Evolutionary conservation across 257 asterid genomes (phyloP).

Genomic region (Perilla frutescens): DNA sequence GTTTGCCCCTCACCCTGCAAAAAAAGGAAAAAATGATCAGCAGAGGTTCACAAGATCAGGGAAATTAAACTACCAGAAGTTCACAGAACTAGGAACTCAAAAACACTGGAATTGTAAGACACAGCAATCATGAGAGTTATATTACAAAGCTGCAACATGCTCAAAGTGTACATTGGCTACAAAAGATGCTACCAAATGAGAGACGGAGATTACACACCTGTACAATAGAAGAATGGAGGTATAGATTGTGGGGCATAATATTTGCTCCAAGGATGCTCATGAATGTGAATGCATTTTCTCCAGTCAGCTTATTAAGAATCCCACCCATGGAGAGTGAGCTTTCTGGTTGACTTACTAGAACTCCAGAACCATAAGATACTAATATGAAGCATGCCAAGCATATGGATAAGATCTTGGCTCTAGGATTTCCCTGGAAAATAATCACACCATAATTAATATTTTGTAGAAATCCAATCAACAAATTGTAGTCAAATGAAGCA

Average conservation of each 20-base stretch:
- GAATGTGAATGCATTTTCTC: conserved; percentile 83
- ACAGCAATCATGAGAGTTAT: neutral
- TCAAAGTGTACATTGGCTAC: conserved; percentile 4
- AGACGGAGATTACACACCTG: conserved; percentile 62
- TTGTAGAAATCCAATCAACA: conserved; percentile 24
- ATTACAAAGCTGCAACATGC: neutral
- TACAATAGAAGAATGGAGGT: conserved; percentile 91
- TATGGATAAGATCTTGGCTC: conserved; percentile 62
- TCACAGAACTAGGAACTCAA: conserved; percentile 8
- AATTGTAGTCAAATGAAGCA: neutral
- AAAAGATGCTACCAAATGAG: conserved; percentile 24
- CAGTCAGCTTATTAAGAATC: conserved; percentile 64
- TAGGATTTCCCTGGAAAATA: conserved; percentile 64
- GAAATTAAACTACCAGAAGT: neutral
- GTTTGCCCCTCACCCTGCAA: conserved; percentile 70
- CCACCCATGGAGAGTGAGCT: conserved; percentile 64
- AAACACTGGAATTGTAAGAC: neutral
- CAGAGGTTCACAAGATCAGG: conserved; percentile 3
- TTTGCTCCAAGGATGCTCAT: conserved; percentile 97
- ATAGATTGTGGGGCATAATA: conserved; percentile 93
- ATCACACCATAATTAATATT: conserved; percentile 9
- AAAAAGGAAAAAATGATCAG: conserved; percentile 24
- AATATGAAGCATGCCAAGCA: conserved; percentile 63
- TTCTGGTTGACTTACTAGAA: conserved; percentile 66
- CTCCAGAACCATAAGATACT: conserved; percentile 67